Percentiles rank a stretch among this genome's conserved stretches.
Conservation (phyloP, 441 rosid genomes). For the Theobroma grandiflorum region DNA sequence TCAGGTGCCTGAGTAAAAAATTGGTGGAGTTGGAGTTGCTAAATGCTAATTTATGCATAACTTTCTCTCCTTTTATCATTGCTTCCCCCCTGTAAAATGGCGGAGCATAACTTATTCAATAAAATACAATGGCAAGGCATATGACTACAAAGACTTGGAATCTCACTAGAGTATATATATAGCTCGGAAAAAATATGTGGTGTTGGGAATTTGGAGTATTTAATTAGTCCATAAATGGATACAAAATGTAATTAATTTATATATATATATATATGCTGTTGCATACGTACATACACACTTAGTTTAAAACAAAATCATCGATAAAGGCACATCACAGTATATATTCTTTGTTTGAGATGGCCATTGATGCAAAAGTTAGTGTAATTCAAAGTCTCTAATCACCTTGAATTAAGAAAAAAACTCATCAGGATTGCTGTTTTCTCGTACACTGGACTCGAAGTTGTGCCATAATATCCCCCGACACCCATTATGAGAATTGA, state of each 20-base stretch:
- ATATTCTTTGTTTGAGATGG: no score
- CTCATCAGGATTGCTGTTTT: background rate
- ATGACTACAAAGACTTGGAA: background rate
- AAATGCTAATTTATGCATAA: no score
- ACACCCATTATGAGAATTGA: background rate
- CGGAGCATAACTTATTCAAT: background rate
- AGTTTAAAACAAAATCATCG: no score
- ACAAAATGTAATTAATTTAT: no score
- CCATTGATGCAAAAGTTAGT: no score
- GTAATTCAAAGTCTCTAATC: no score
- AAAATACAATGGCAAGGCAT: background rate
- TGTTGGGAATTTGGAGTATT: background rate
- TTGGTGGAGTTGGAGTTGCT: background rate
- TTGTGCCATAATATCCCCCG: background rate
- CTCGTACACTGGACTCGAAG: background rate
- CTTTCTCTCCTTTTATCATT: no score
- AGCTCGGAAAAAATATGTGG: background rate
- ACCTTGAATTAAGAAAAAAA: no score
- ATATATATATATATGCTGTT: no score
- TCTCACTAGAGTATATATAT: background rate
- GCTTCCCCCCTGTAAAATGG: background rate
- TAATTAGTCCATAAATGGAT: background rate
- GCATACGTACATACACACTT: no score
- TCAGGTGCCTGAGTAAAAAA: constrained; percentile 54
- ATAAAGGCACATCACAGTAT: no score